Conservation (phyloP, 331 rosid species). For the Acacia pycnantha region DNA sequence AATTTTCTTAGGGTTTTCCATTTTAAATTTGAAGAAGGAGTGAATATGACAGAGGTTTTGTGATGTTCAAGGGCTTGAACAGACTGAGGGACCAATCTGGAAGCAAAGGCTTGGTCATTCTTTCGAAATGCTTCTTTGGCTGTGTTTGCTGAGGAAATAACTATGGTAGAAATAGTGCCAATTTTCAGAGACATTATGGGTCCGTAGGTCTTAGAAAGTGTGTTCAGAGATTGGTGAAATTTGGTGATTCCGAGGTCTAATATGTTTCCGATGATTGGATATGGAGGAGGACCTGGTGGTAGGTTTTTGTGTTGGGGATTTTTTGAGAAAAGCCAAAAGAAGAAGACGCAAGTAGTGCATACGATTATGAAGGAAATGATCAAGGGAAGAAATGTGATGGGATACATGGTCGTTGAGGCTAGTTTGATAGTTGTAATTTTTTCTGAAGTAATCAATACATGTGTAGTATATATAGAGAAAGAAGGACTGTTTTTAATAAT, state of each 20-base stretch:
- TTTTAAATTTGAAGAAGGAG: background rate
- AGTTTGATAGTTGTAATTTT: background rate
- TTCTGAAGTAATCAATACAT: too few species aligned
- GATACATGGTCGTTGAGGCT: slow-evolving; percentile 17
- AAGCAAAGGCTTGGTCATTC: slow-evolving; percentile 22
- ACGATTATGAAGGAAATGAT: background rate
- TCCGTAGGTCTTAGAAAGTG: slow-evolving; percentile 30
- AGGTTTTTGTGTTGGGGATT: background rate
- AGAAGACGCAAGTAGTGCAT: background rate
- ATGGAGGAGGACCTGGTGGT: slow-evolving; percentile 33
- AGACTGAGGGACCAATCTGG: background rate
- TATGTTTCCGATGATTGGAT: slow-evolving; percentile 34
- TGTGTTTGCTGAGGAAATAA: slow-evolving; percentile 28
- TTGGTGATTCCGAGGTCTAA: slow-evolving; percentile 15
- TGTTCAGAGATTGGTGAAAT: slow-evolving; percentile 2
- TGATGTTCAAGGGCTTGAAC: slow-evolving; percentile 22
- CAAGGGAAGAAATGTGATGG: background rate
- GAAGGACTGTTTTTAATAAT: background rate
- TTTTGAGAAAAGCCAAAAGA: background rate
- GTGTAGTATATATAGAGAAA: background rate
- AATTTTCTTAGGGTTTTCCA: slow-evolving; percentile 4
- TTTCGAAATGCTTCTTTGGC: background rate
- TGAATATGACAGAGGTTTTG: background rate
- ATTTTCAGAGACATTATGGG: slow-evolving; percentile 24
- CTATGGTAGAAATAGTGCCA: slow-evolving; percentile 27